Percentiles rank a stretch among this genome's conserved stretches.
Conservation (phyloP, 2,329 filamentous ascomycete species). For the Phaeomoniella chlamydospora region DNA sequence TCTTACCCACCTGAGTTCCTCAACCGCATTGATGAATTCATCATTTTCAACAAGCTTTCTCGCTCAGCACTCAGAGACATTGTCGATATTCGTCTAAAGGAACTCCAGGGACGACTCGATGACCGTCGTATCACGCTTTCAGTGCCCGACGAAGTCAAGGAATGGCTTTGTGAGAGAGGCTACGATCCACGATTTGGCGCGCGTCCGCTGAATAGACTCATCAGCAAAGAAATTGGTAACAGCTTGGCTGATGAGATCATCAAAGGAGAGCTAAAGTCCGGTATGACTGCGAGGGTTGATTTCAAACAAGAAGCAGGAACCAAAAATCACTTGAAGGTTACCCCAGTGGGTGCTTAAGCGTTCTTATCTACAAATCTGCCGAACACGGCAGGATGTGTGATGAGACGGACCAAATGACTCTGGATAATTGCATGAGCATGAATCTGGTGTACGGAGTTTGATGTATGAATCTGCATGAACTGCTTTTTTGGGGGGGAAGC, state of each 20-base stretch:
- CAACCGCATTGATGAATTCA: slow-evolving; percentile 93
- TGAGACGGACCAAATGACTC: no score
- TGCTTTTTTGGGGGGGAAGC: no score
- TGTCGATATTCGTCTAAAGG: slow-evolving; percentile 76
- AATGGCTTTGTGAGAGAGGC: slow-evolving; percentile 78
- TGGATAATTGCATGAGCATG: no score
- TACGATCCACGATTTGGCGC: slow-evolving; percentile 90
- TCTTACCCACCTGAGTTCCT: slow-evolving; percentile 83
- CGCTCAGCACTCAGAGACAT: slow-evolving; percentile 71
- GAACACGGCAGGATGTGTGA: no score
- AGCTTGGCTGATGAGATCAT: slow-evolving; percentile 85
- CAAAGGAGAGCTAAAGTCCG: slow-evolving; percentile 61
- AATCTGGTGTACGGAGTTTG: no score
- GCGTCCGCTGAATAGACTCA: slow-evolving; percentile 77
- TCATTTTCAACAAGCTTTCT: slow-evolving; percentile 81
- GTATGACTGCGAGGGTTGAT: slow-evolving; percentile 56
- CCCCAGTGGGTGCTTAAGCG: not conserved
- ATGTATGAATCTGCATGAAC: no score
- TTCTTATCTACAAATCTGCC: no score
- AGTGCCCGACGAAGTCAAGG: slow-evolving; percentile 56
- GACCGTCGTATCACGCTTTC: slow-evolving; percentile 69
- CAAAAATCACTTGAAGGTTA: not conserved
- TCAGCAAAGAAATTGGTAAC: slow-evolving; percentile 81
- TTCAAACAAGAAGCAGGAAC: no score
- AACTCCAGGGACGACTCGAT: slow-evolving; percentile 69